phyloP scores from a whole-genome alignment of 345 rosid species.

The Citrus australasica region DNA sequence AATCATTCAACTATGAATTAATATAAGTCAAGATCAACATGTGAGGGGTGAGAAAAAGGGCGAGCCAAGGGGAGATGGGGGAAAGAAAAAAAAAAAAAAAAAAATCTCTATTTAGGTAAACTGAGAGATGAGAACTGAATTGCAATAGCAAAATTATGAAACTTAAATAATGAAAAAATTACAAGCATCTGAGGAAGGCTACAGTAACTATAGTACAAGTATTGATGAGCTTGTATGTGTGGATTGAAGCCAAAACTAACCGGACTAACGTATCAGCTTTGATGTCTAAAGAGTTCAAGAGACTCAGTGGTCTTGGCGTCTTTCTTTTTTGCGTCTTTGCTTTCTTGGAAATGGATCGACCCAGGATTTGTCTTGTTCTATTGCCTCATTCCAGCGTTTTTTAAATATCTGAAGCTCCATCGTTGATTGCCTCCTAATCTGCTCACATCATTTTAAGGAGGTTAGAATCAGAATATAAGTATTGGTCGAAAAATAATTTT shows the following conservation, averaged over 20 bases:
- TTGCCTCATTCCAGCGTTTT: conserved; percentile 75
- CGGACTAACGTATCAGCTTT: neutral
- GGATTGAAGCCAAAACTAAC: conserved; percentile 8
- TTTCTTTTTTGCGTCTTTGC: conserved; percentile 25
- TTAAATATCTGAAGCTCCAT: conserved; percentile 74
- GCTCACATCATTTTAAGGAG: conserved; percentile 1
- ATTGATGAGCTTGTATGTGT: conserved; percentile 9
- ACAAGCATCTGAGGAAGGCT: conserved; percentile 4
- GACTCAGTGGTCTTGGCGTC: conserved; percentile 16
- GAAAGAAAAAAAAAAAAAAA: too few relatives aligned
- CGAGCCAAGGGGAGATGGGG: too few relatives aligned
- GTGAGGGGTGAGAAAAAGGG: neutral
- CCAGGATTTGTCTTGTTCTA: conserved; percentile 67
- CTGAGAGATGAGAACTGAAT: neutral
- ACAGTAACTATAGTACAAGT: conserved; percentile 24
- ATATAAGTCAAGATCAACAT: neutral
- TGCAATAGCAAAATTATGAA: neutral
- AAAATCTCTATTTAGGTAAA: neutral
- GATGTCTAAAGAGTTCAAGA: neutral
- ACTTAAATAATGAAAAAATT: conserved; percentile 38
- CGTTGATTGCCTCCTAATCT: conserved; percentile 93
- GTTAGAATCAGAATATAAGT: neutral
- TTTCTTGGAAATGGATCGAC: conserved; percentile 49
- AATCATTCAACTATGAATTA: neutral
- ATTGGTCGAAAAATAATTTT: neutral